Evolutionary conservation across 2,329 filamentous ascomycete genomes (phyloP).

Genomic region (Tricladium varicosporioides): DNA sequence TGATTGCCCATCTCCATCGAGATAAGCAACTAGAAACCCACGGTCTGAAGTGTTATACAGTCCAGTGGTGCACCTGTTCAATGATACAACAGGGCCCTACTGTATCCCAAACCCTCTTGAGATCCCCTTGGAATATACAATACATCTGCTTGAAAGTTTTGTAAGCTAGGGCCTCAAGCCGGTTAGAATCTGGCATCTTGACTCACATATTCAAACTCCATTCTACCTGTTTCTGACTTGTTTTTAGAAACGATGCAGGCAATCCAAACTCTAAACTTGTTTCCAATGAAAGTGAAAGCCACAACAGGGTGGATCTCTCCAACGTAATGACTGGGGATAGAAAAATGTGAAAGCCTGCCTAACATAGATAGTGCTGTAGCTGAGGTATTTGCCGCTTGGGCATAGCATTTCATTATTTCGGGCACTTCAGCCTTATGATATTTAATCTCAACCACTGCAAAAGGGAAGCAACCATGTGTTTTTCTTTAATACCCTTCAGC

Average conservation of each 20-base stretch:
- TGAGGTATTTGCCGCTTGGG: slow-evolving; percentile 3
- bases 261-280: slow-evolving; percentile 5
- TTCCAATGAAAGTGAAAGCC: slow-evolving; percentile 7
- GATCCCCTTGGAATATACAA: slow-evolving; percentile 4
- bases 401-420: slow-evolving; percentile 3
- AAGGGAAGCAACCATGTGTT: slow-evolving; percentile 8
- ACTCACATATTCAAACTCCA: slow-evolving; percentile 4
- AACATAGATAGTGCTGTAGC: slow-evolving; percentile 3
- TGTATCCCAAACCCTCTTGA: neutral
- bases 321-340: neutral
- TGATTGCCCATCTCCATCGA: neutral
- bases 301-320: slow-evolving; percentile 6
- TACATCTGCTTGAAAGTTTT: neutral
- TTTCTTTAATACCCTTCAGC: neutral
- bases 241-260: neutral
- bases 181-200: neutral
- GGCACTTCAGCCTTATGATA: neutral
- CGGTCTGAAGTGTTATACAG: slow-evolving; percentile 4
- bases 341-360: neutral
- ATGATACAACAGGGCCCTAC: slow-evolving; percentile 4
- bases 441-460: slow-evolving; percentile 4
- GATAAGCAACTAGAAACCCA: slow-evolving; percentile 7
- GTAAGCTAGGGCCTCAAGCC: neutral
- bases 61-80: slow-evolving; percentile 6
- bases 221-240: neutral